A percentile compares a stretch with the other conserved stretches of the same genome.
phyloP scores from a whole-genome alignment of 257 asterid genomes.

The Striga asiatica region DNA sequence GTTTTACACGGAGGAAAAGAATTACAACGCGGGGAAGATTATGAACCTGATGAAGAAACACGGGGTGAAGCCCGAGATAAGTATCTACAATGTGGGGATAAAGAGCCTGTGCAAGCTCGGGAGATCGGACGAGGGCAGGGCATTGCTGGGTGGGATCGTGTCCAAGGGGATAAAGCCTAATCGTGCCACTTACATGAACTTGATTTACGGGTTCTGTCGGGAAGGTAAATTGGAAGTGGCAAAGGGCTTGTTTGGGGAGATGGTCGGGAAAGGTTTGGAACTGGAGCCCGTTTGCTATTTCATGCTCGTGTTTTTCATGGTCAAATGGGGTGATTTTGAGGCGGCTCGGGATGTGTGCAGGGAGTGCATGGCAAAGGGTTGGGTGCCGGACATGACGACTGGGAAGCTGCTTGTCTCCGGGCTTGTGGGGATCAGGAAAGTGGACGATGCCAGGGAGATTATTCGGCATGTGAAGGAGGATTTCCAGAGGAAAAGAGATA shows the following conservation, averaged over 20 bases:
- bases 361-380: conserved; percentile 42
- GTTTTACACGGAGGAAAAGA: conserved; percentile 57
- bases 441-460: conserved; percentile 52
- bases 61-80: conserved; percentile 30
- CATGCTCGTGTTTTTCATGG: conserved; percentile 51
- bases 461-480: conserved; percentile 45
- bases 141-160: conserved; percentile 51
- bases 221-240: conserved; percentile 56
- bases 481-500: conserved; percentile 36
- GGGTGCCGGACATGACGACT: conserved; percentile 61
- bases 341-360: conserved; percentile 38
- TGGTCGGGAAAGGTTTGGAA: conserved; percentile 31
- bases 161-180: conserved; percentile 49
- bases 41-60: conserved; percentile 52
- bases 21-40: conserved; percentile 53
- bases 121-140: conserved; percentile 64
- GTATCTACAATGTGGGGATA: conserved; percentile 56
- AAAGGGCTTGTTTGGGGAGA: conserved; percentile 39
- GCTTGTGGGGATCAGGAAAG: conserved; percentile 40
- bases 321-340: conserved; percentile 47
- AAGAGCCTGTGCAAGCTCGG: conserved; percentile 63
- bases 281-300: conserved; percentile 48
- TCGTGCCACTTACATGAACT: conserved; percentile 35
- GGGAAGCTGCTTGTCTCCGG: conserved; percentile 75
- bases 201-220: conserved; percentile 61